Base-by-base conservation (phyloP, 164 flowering plant species). In the Nelumbo lutea region DNA sequence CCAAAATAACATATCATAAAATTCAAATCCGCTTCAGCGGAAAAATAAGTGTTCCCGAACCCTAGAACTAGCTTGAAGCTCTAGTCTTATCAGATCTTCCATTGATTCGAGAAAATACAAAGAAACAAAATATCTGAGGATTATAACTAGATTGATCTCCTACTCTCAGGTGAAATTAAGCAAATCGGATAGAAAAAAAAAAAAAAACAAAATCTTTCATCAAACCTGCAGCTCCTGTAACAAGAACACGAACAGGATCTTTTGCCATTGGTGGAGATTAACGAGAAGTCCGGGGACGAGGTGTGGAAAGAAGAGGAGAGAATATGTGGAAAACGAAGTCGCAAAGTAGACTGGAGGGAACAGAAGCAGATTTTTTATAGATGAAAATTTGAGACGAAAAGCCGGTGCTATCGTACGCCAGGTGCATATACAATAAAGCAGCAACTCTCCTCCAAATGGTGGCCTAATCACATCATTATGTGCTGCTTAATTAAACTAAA, bases 151-250 rank as follows among this genome's bases (percentile, higher is more conserved):
- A 8, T 39, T 57, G 6, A n/a, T 70, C 14, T 44, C 47, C n/a
- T 41, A 66, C 48, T 13, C 11, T 42, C 27, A 60, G 62, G 1
- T 7, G 38, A 11, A 59, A 50, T 15, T 42, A 53, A n/a, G 40
- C 68, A 68, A 65, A 72, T 63, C 68, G 67, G 44, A 48, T 40
- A 40, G 56, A 43, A 58, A 52, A 42, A 4, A 46, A 45, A 67
- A 60, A 27, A 40, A 45, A 60, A n/a, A n/a, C n/a, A n/a, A 6
- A 61, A 66, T 59, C 6, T 50, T 8, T 43, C 5, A 15, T 15
- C 72, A 45, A 55, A 89, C 96, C 91, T 74, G 96, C 96, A 42
- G 96, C 96, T 42, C 96, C 96, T n/a, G 96, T 90, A 66, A 90
- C 96, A 48, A 90, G 93, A 63, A 90, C 90, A 61, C 96, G 86